Base-by-base conservation (phyloP, 495 filamentous ascomycete genomes). In the Aspergillus ostianus region DNA sequence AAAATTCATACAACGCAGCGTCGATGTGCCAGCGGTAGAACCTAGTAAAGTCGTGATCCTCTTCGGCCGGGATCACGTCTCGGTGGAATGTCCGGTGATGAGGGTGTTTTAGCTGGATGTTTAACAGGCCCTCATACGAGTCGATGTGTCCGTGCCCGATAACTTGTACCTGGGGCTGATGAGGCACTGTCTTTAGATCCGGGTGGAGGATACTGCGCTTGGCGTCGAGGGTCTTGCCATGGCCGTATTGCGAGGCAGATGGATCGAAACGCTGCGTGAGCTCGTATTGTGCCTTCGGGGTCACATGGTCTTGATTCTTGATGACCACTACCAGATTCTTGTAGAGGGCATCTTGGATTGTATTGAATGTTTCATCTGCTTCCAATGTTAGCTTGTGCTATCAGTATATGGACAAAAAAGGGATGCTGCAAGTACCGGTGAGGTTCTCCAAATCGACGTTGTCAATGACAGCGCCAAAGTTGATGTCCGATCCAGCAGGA, bases 21-120 rank as follows among this genome's bases (percentile, higher is more conserved):
- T 91, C 88, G 56, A 91, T 90, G 64, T 91, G 88, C 88, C 88
- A 91, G 36, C 88, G 77, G 70, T 88, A 90, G 71, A 90, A 91
- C 23, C 87, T 83, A 6, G 88, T 90, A 69, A 79, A 84, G 47
- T 82, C 80, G 23, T 87, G 76, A 61, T 90, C 87, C 50, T 89
- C 84, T 4, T 81, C 78, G 18, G 77, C 79, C 12, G 85, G 80
- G 62, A 91, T 83, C 46, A 78, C 64, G 44, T 84, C 79, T 48
- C 85, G 82, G 69, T 90, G 87, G 69, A 91, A 91, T 18, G 84
- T 89, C 56, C 79, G 80, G 77, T 91, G 88, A 64, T 91, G 88
- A 0, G 88, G 88, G 66, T 91, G 88, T 56, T 76, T 77, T n/a
- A 91, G 78, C 44, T 77, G 80, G 66, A 90, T 78, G 67, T 90